A percentile compares a stretch with the other conserved stretches of the same genome.
phyloP scores from a whole-genome alignment of 2,329 filamentous ascomycete species.

The Apiospora kogelbergensis region DNA sequence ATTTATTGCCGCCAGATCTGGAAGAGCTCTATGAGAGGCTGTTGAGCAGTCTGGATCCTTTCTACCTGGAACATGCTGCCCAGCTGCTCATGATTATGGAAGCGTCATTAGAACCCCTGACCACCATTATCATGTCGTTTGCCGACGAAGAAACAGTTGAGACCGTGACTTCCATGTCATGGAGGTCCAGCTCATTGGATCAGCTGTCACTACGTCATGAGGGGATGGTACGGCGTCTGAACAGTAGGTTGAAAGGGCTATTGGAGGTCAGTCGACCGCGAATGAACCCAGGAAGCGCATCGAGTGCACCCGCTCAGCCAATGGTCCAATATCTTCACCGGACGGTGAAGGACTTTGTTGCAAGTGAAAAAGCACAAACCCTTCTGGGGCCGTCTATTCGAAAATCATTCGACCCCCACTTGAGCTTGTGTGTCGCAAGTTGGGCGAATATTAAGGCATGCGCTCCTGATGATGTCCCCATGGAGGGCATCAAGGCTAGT shows the following conservation, averaged over 20 bases:
- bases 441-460: not conserved
- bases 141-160: not conserved
- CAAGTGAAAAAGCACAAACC: not conserved
- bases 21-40: not conserved
- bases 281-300: too few relatives aligned
- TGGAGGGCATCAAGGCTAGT: not conserved
- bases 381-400: not conserved
- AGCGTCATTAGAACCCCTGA: not conserved
- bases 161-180: not conserved
- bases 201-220: too few relatives aligned
- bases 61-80: not conserved
- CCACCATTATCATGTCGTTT: not conserved
- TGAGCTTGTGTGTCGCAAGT: not conserved
- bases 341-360: not conserved
- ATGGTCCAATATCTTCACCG: not conserved
- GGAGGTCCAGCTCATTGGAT: too few relatives aligned
- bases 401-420: not conserved
- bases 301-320: not conserved
- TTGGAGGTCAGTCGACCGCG: not conserved
- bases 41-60: not conserved
- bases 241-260: not conserved
- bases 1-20: not conserved
- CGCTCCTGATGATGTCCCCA: not conserved
- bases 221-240: not conserved
- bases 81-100: not conserved